A percentile compares a stretch with the other conserved stretches of the same genome.
These are phyloP conservation scores for Candida buenavistaensis DNA, from an alignment of 1,139 yeast genomes.

Conservation along the genomic window DNA sequence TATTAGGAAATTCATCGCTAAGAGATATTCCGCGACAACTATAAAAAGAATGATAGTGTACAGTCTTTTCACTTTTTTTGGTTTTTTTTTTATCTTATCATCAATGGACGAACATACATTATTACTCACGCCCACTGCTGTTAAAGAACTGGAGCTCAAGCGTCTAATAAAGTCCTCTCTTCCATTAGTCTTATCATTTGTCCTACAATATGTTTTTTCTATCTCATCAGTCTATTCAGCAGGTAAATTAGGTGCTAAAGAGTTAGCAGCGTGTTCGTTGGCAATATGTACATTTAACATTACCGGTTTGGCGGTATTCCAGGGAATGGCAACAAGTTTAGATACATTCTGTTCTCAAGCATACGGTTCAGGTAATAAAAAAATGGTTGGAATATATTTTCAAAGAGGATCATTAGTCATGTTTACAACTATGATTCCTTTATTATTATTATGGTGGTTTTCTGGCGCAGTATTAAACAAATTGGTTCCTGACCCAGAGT, in stretches of 20 bases:
- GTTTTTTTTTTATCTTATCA: no score
- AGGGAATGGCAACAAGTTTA: slow-evolving; percentile 56
- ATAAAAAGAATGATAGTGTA: no score
- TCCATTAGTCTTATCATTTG: slow-evolving; percentile 49
- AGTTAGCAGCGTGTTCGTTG: slow-evolving; percentile 50
- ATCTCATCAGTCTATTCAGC: slow-evolving; percentile 50
- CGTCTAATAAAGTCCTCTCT: slow-evolving; percentile 37
- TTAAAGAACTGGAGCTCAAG: no score
- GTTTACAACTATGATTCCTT: slow-evolving; percentile 30
- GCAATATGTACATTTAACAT: slow-evolving; percentile 52
- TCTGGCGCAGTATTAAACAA: slow-evolving; percentile 28
- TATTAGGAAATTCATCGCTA: no score
- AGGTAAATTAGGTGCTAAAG: slow-evolving; percentile 47
- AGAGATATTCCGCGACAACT: no score
- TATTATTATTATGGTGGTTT: slow-evolving; percentile 42
- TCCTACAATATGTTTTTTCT: slow-evolving; percentile 50
- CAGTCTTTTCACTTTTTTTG: no score
- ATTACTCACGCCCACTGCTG: no score
- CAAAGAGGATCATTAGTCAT: slow-evolving; percentile 42
- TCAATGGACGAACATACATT: no score
- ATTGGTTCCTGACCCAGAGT: slow-evolving; percentile 31
- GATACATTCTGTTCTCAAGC: slow-evolving; percentile 59
- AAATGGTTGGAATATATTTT: slow-evolving; percentile 39
- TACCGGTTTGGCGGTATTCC: slow-evolving; percentile 47
- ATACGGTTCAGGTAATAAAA: slow-evolving; percentile 37